Base-by-base conservation (phyloP, 139 green algal species). In the Tetradesmus obliquus region DNA sequence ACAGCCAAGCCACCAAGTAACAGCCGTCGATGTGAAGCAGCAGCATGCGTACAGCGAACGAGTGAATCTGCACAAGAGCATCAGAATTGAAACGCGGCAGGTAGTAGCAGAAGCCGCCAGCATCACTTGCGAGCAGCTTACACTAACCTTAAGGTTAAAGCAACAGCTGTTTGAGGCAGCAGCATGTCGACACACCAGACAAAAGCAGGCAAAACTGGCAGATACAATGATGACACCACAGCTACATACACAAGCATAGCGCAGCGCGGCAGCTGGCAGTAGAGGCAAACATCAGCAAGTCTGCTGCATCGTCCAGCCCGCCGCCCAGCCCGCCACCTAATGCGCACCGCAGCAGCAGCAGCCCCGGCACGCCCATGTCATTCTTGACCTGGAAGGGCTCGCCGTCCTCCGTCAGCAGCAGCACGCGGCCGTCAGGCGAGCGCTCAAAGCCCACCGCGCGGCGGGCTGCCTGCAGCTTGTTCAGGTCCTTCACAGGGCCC, bases 21-120 rank as follows among this genome's bases (percentile, higher is more conserved):
- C 32, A 45, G 32, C 32, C 32, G 32, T 45, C 32, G 32, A 45
- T 45, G 32, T 45, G 32, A 45, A 0, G 32, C 32, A 45, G 32
- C 32, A 45, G 32, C 32, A 45, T 45, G 32, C 32, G 32, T 45
- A 45, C 32, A 45, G 32, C 32, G 32, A 45, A 45, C 32, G 32
- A 45, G 32, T 45, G 32, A 45, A 95, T 84, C 84, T 95, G 90
- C 24, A 24, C 9, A 76, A 93, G 85, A 8, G 4, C 2, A 10
- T 51, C 60, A 5, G 62, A 58, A 9, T 79, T 45, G 9, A 45
- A 55, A 4, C 53, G 19, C 3, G 91, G 85, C 17, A 93, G 79
- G 91, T 93, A 93, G 79, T 88, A 93, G 55, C 62, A 87, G 72
- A 79, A 90, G 55, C 90, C 90, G 54, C 83, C 69, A 55, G 55